These are phyloP conservation scores for Physocladia obscura DNA, from an alignment of 192 early-diverging fungal species.

Conservation along the genomic window DNA sequence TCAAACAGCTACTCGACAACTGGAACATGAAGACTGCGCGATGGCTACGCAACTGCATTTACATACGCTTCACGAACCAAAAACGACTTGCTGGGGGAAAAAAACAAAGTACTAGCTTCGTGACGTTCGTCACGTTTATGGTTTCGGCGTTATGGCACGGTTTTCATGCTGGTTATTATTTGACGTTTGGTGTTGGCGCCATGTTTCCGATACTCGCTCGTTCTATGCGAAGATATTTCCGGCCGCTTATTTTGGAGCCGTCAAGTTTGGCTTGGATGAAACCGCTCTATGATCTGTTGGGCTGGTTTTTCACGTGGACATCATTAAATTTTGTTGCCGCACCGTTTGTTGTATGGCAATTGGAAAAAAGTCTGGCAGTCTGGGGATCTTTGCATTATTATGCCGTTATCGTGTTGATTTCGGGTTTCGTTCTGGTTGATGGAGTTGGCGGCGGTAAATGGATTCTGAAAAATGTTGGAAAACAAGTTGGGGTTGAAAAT, in stretches of 20 bases:
- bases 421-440: constrained; percentile 20
- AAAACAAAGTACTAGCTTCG: constrained; percentile 36
- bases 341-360: constrained; percentile 33
- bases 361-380: constrained; percentile 19
- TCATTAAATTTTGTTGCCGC: constrained; percentile 40
- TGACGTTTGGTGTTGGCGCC: constrained; percentile 49
- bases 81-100: constrained; percentile 49
- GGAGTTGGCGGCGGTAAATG: constrained; percentile 21
- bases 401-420: constrained; percentile 23
- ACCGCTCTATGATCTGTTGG: constrained; percentile 66
- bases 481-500: constrained; percentile 10
- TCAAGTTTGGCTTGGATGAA: constrained; percentile 42
- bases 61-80: constrained; percentile 59
- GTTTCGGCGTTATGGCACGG: constrained; percentile 95
- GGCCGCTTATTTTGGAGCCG: constrained; percentile 56
- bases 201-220: constrained; percentile 58
- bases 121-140: constrained; percentile 76
- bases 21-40: constrained; percentile 91
- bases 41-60: constrained; percentile 88
- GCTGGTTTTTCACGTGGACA: constrained; percentile 51
- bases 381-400: constrained; percentile 26
- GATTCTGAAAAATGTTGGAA: constrained; percentile 13
- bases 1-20: constrained; percentile 71
- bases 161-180: constrained; percentile 73
- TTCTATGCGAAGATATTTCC: constrained; percentile 58